phyloP scores from a whole-genome alignment of 1,284 basidiomycete genomes.

The Malassezia nana region DNA sequence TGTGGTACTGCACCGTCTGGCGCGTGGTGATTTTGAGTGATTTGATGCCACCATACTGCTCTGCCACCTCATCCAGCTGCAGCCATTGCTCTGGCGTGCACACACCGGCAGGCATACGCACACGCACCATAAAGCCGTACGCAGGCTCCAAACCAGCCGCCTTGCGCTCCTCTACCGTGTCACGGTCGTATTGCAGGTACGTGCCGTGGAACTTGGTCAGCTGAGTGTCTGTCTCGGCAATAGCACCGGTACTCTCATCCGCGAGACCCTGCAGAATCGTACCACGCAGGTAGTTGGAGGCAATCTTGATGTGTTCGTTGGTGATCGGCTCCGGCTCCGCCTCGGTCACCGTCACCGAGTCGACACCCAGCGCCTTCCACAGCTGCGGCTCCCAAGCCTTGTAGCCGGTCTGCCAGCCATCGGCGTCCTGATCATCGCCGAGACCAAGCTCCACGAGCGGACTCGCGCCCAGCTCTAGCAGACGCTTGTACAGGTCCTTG shows the following conservation, averaged over 20 bases:
- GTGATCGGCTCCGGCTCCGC: constrained; percentile 93
- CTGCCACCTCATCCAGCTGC: constrained; percentile 86
- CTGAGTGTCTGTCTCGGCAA: constrained; percentile 81
- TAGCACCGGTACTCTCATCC: constrained; percentile 76
- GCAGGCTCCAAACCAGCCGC: constrained; percentile 88
- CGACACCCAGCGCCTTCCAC: constrained; percentile 92
- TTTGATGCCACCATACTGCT: constrained; percentile 74
- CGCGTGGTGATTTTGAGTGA: constrained; percentile 97
- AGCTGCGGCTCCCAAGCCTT: constrained; percentile 82
- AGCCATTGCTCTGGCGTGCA: constrained; percentile 87
- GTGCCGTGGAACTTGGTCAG: constrained; percentile 94
- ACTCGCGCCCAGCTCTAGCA: constrained; percentile 38
- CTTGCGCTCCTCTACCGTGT: constrained; percentile 91
- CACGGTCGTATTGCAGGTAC: constrained; percentile 68
- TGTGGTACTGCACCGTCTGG: constrained; percentile 99
- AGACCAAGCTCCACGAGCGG: constrained; percentile 55
- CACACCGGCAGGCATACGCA: constrained; percentile 88
- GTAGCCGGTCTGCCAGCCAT: constrained; percentile 92
- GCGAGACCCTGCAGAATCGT: constrained; percentile 82
- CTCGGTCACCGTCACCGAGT: constrained; percentile 76
- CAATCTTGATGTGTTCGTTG: constrained; percentile 99
- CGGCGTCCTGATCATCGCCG: constrained; percentile 94
- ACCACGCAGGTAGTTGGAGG: constrained; percentile 83
- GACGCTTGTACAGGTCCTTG: constrained; percentile 73
- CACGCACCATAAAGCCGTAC: constrained; percentile 97